Base-by-base conservation (phyloP, 176 grass and related monocot species). In the Olyra latifolia region DNA sequence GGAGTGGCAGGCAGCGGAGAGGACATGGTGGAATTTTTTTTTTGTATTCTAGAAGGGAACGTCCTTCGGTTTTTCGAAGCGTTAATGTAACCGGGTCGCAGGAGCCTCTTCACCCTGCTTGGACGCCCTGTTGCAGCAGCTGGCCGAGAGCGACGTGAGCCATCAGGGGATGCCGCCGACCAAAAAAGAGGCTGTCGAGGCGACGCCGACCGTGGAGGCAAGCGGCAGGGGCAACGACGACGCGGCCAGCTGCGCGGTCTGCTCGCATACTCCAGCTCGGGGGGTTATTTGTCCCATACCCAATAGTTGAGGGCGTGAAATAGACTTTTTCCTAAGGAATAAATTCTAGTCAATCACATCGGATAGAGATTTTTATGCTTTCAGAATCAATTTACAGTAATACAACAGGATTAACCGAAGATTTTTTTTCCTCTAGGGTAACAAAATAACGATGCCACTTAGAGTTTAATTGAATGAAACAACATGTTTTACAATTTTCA, bases 171-270 rank as follows among this genome's bases (percentile, higher is more conserved):
- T 88, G 41, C 93, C 79, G 7, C 96, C 96, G 14, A 79, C 96
- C n/a, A 82, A 72, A 66, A 99, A 95, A 71, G 88, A 87, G 65
- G 90, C 88, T 13, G 67, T 99, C 23, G 90, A 91, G 53, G 79
- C 86, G 35, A 86, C 95, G 96, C 86, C 90, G 1, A 95, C 75
- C 2, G 86, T 95, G 40, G 76, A 84, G 38, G 58, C 85, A 0
- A 8, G 28, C 56, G 48, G 45, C 62, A 60, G 85, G 11, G 47
- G 45, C 67, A 64, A 85, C 5, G 84, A 86, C 42, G 70, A 72
- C 27, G n/a, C n/a, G n/a, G 44, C 59, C 35, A 84, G 81, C 67
- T 99, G 96, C 62, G 86, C 88, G 7, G 85, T 99, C 22, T 99
- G 96, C 89, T n/a, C n/a, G n/a, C n/a, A n/a, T n/a, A n/a, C n/a